Percentiles rank a stretch among this genome's conserved stretches.
Conservation (phyloP, 306 rosid species). For the Quercus aquifolioides region DNA sequence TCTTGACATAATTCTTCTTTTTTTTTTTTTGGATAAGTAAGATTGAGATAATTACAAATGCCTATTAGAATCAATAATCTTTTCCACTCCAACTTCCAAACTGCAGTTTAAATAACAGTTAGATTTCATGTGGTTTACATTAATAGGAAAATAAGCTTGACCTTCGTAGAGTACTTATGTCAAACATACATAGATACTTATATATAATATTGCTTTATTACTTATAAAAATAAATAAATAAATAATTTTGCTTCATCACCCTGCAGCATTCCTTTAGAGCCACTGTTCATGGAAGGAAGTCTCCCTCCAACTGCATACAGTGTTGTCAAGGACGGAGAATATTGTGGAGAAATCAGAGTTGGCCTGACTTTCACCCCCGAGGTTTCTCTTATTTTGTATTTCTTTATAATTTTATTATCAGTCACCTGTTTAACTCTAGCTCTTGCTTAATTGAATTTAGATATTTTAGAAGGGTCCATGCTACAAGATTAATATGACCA, state of each 20-base stretch:
- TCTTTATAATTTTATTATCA: background rate
- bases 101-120: background rate
- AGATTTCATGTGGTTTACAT: background rate
- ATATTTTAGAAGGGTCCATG: background rate
- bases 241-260: background rate
- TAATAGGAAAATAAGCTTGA: background rate
- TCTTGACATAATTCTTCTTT: too few relatives aligned
- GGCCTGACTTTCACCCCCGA: conserved; percentile 40
- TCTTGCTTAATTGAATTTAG: background rate
- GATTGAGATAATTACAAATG: too few relatives aligned
- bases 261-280: conserved; percentile 35
- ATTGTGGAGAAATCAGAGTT: conserved; percentile 43
- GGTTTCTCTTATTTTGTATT: conserved; percentile 16
- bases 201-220: background rate
- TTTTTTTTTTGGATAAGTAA: too few relatives aligned
- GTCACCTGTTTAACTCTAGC: background rate
- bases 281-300: conserved; percentile 33
- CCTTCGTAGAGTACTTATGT: background rate
- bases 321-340: conserved; percentile 41
- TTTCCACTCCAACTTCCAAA: background rate
- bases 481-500: background rate
- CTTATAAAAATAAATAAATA: background rate
- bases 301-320: conserved; percentile 27
- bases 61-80: background rate
- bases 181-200: background rate